Evolutionary conservation across 1,284 basidiomycete species (phyloP).

Genomic region (Puccinia novopanici): DNA sequence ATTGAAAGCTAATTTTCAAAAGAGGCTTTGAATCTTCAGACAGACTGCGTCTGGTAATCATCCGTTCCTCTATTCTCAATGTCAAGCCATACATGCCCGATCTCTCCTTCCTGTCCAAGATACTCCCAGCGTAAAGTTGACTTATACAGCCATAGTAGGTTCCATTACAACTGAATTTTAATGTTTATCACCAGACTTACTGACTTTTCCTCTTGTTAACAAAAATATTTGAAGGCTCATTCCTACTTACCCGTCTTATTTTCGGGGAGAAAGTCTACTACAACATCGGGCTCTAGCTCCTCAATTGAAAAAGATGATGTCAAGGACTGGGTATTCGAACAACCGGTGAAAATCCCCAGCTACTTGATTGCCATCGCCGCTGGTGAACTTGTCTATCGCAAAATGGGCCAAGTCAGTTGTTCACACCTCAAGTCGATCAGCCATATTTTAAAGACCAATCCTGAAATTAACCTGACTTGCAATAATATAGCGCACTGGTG

Average conservation of each 20-base stretch:
- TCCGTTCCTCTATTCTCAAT: conserved; percentile 91
- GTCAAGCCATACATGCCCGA: conserved; percentile 86
- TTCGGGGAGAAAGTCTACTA: conserved; percentile 69
- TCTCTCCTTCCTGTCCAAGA: conserved; percentile 79
- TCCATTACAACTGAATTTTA: not conserved
- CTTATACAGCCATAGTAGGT: conserved; percentile 72
- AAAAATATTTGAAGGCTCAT: conserved; percentile 53
- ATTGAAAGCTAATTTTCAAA: too few species aligned
- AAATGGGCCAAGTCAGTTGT: conserved; percentile 54
- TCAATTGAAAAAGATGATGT: conserved; percentile 69
- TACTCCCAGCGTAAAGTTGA: conserved; percentile 61
- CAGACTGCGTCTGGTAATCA: conserved; percentile 85
- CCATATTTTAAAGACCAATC: not conserved
- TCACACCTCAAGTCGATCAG: too few species aligned
- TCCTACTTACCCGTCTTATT: conserved; percentile 79
- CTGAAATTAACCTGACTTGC: not conserved
- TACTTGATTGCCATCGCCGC: conserved; percentile 47
- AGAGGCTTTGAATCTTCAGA: conserved; percentile 61
- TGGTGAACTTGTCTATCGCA: conserved; percentile 62
- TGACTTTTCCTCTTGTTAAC: not conserved
- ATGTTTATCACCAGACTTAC: not conserved
- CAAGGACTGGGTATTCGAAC: conserved; percentile 55
- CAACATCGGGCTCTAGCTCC: not conserved
- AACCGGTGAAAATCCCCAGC: conserved; percentile 51
- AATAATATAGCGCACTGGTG: conserved; percentile 64